A percentile compares a stretch with the other conserved stretches of the same genome.
Evolutionary conservation across 2,329 filamentous ascomycete genomes (phyloP).

Genomic region (Tolypocladium inflatum): DNA sequence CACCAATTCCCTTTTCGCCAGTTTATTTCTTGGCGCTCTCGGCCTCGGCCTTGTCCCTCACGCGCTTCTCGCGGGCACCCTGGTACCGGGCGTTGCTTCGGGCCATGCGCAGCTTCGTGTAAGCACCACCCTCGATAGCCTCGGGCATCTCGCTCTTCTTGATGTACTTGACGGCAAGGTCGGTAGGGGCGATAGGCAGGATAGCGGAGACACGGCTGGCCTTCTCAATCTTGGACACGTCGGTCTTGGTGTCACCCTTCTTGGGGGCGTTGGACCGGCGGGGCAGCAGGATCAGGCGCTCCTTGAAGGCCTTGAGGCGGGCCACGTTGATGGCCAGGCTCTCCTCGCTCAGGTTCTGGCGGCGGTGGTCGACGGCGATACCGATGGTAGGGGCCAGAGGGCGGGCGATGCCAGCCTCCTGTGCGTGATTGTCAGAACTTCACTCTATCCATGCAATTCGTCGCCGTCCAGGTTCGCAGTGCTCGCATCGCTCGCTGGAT

Average conservation of each 20-base stretch:
- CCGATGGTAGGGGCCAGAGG: constrained; percentile 92
- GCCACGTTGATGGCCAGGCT: constrained; percentile 89
- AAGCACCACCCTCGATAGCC: constrained; percentile 72
- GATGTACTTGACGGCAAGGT: constrained; percentile 61
- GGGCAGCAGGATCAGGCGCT: constrained; percentile 94
- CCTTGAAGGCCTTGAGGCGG: constrained; percentile 96
- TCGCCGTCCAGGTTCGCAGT: neutral
- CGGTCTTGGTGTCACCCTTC: constrained; percentile 85
- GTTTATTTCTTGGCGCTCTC: constrained; percentile 79
- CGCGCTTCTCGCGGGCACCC: constrained; percentile 88
- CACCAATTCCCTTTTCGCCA: constrained; percentile 29
- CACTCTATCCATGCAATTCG: neutral
- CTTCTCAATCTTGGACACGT: constrained; percentile 57
- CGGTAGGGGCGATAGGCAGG: constrained; percentile 65
- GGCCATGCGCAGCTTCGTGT: constrained; percentile 73
- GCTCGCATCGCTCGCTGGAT: neutral
- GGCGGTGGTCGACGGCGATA: constrained; percentile 92
- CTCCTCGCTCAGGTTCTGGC: constrained; percentile 96
- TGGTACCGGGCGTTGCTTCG: constrained; percentile 73
- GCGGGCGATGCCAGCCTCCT: constrained; percentile 94
- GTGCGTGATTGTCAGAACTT: constrained; percentile 23
- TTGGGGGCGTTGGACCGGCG: constrained; percentile 90
- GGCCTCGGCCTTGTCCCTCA: constrained; percentile 77
- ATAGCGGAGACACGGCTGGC: constrained; percentile 35
- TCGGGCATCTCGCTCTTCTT: constrained; percentile 73